These are phyloP conservation scores for Aureobasidium zeae DNA, from an alignment of 2,329 filamentous ascomycete species.

Conservation along the genomic window DNA sequence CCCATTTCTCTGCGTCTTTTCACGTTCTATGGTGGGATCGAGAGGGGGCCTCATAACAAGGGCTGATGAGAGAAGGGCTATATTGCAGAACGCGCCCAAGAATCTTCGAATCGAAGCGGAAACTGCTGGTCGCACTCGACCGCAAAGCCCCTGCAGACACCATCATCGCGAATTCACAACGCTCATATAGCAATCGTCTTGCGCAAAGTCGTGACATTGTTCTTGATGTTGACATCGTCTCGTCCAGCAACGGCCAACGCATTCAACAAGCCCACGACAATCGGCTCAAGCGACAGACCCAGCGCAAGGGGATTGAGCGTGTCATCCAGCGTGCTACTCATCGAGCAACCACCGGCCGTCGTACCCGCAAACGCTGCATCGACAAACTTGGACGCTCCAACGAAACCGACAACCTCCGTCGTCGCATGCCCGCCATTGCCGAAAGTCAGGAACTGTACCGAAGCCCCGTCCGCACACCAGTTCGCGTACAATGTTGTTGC, in stretches of 20 bases:
- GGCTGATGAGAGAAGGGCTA: too few relatives aligned
- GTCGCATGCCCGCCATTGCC: slow-evolving; percentile 23
- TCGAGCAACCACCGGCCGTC: slow-evolving; percentile 19
- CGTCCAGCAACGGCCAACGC: slow-evolving; percentile 7
- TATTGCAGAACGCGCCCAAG: too few relatives aligned
- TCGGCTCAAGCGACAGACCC: slow-evolving; percentile 23
- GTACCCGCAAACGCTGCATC: slow-evolving; percentile 17
- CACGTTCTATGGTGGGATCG: too few relatives aligned
- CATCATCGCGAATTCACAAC: too few relatives aligned
- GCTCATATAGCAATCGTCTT: too few relatives aligned
- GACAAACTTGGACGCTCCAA: slow-evolving; percentile 21
- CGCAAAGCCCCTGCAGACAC: too few relatives aligned
- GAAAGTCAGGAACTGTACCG: slow-evolving; percentile 23
- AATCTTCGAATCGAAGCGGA: too few relatives aligned
- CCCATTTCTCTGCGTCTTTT: too few relatives aligned
- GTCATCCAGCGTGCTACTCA: slow-evolving; percentile 18
- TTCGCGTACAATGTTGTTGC: slow-evolving; percentile 21
- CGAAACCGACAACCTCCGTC: slow-evolving; percentile 23
- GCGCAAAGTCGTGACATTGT: neutral
- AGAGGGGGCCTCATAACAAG: too few relatives aligned
- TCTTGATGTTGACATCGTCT: slow-evolving; percentile 9
- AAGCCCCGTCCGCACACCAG: slow-evolving; percentile 25
- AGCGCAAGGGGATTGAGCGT: slow-evolving; percentile 22
- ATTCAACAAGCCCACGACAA: slow-evolving; percentile 20
- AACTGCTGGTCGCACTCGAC: too few relatives aligned